Evolutionary conservation across 225 moss, liverwort and hornwort genomes (phyloP), one percentile per base, ranked within the genome.

Genomic region (Sphagnum tenellum): DNA sequence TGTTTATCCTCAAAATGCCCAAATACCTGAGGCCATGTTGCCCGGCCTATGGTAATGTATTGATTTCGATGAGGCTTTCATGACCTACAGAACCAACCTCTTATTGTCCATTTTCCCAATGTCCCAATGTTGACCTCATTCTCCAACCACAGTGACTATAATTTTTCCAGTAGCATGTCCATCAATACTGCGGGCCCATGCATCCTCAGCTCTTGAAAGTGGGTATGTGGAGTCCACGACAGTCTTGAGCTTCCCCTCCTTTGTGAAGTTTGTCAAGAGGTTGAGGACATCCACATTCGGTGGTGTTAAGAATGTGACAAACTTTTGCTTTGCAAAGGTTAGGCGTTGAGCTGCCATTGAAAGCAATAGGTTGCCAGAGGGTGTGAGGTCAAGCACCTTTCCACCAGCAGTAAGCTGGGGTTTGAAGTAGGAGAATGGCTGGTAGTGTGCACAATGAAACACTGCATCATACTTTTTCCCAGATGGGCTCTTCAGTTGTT

Each of bases 381-480:
- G 50, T 7, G 45, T 74, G 4, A 81, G 10, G 10, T 81, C 77
- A 60, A 71, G 72, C 3, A 81, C 81, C 2, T 53, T 44, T 4
- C 65, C 77, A 45, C 47, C 65, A 48, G 74, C 66, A 10, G 67
- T 60, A 3, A 81, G 71, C 57, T 74, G 67, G 9, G 70, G 60
- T 65, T 74, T 68, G 46, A 77, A 45, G 44, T 67, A 51, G 48
- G n/a, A n/a, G 74, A 9, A 64, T 69, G 77, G 29, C 70, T 29
- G 29, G 29, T 29, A 29, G 29, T 52, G 7, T 0, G 74, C 77
- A 12, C 50, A 47, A 57, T 77, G 71, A 9, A 81, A 45, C 5
- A 81, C 67, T 4, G 76, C 44, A 61, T 81, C 81, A 8, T 81
- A 81, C 51, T 71, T 77, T 63, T 77, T 73, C n/a, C 81, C 81